Percentiles rank a stretch among this genome's conserved stretches.
These are phyloP conservation scores for Amoebophrya sp. DNA, from an alignment of 169 alveolate genomes.

Conservation along the genomic window DNA sequence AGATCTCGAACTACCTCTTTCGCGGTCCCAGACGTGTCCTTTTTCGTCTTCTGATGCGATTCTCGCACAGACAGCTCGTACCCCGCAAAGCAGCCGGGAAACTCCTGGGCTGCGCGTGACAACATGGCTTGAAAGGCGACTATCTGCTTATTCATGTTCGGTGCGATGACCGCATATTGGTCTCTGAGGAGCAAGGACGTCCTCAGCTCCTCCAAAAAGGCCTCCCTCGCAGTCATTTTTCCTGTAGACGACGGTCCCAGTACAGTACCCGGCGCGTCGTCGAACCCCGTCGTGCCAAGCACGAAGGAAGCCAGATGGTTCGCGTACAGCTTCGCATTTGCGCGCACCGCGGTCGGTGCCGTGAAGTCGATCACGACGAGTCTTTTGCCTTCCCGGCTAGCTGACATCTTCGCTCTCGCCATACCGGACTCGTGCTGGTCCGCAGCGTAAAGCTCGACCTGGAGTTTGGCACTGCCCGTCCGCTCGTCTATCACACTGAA, in stretches of 20 bases:
- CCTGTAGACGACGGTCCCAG: background rate
- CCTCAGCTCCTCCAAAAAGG: no score
- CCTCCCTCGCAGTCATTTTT: background rate
- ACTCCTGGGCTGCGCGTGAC: background rate
- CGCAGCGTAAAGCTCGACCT: background rate
- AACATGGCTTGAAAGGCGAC: background rate
- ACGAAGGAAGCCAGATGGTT: background rate
- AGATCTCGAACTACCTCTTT: background rate
- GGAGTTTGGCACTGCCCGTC: background rate
- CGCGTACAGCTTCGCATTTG: background rate
- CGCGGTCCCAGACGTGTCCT: background rate
- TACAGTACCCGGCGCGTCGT: background rate
- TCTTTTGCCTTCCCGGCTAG: background rate
- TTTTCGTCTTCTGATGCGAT: background rate
- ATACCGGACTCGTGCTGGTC: background rate
- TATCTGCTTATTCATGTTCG: background rate
- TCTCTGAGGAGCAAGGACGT: no score
- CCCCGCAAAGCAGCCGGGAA: background rate
- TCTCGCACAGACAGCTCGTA: background rate
- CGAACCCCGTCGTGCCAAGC: background rate
- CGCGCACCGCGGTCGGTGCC: background rate
- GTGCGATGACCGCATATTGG: background rate
- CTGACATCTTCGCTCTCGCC: background rate
- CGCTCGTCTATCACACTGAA: background rate
- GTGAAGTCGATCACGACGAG: background rate